Evolutionary conservation across 1,284 basidiomycete species (phyloP).

Genomic region (Ceratobasidium sp.): DNA sequence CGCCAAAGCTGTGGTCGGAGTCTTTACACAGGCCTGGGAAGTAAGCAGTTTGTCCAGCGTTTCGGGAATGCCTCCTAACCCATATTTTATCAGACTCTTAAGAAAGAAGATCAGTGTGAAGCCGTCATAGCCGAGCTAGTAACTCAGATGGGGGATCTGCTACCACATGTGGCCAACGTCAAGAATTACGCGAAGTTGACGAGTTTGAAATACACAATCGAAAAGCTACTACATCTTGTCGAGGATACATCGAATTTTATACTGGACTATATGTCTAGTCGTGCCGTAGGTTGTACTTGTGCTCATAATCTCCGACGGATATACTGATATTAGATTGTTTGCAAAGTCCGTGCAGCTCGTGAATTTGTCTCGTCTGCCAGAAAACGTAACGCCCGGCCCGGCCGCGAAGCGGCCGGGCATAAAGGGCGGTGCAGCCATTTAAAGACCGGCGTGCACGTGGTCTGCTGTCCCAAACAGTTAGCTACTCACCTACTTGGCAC

Average conservation of each 20-base stretch:
- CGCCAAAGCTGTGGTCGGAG: background rate
- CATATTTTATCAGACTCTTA: background rate
- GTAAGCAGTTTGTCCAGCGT: background rate
- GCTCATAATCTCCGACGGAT: too few species aligned
- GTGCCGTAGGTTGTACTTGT: background rate
- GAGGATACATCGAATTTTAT: slow-evolving; percentile 1
- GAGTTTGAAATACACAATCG: background rate
- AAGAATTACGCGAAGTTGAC: background rate
- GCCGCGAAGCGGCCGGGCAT: too few species aligned
- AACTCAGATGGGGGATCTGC: background rate
- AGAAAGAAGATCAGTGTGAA: slow-evolving; percentile 13
- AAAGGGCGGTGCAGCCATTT: too few species aligned
- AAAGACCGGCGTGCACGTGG: too few species aligned
- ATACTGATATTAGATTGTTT: background rate
- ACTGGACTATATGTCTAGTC: background rate
- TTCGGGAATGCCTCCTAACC: too few species aligned
- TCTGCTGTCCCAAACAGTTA: too few species aligned
- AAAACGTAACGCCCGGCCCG: too few species aligned
- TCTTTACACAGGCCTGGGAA: slow-evolving; percentile 3
- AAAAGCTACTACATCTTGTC: background rate
- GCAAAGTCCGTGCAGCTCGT: background rate
- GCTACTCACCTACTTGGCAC: too few species aligned
- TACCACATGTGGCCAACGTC: background rate
- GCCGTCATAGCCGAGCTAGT: background rate
- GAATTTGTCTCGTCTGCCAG: background rate